Evolutionary conservation across 2,329 filamentous ascomycete species (phyloP).

Genomic region (Xylaria sp.): DNA sequence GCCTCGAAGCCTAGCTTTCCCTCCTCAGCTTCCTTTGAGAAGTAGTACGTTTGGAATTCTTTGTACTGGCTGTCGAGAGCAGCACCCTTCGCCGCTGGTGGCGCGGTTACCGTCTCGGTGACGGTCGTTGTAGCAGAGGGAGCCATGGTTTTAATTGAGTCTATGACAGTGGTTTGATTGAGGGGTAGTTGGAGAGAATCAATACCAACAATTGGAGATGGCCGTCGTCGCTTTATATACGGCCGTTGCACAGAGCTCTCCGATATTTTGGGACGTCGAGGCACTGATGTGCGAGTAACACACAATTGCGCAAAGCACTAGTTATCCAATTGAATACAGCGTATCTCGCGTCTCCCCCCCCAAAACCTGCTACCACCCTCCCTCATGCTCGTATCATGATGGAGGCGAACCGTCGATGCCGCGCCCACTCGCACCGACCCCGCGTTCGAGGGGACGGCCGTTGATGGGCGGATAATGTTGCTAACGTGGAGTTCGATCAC

Average conservation of each 20-base stretch:
- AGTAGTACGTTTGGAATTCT: slow-evolving; percentile 34
- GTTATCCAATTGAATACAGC: slow-evolving; percentile 35
- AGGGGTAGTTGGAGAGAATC: background rate
- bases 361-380: slow-evolving; percentile 25
- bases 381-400: slow-evolving; percentile 3
- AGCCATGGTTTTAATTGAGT: slow-evolving; percentile 34
- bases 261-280: slow-evolving; percentile 12
- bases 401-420: slow-evolving; percentile 2
- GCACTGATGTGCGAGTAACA: slow-evolving; percentile 38
- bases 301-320: slow-evolving; percentile 36
- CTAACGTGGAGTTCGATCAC: slow-evolving; percentile 40
- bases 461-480: slow-evolving; percentile 35
- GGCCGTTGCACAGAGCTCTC: background rate
- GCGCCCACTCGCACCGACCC: slow-evolving; percentile 7
- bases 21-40: slow-evolving; percentile 39
- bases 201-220: background rate
- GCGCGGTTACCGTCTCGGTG: slow-evolving; percentile 34
- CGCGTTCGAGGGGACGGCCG: slow-evolving; percentile 21
- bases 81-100: slow-evolving; percentile 28
- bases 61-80: slow-evolving; percentile 38
- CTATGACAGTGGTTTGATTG: background rate
- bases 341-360: slow-evolving; percentile 12
- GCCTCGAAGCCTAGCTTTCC: slow-evolving; percentile 37
- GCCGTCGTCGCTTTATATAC: slow-evolving; percentile 7
- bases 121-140: slow-evolving; percentile 39